A percentile compares a stretch with the other conserved stretches of the same genome.
Conservation (phyloP, 305 asterid species). For the Fraxinus platypoda region DNA sequence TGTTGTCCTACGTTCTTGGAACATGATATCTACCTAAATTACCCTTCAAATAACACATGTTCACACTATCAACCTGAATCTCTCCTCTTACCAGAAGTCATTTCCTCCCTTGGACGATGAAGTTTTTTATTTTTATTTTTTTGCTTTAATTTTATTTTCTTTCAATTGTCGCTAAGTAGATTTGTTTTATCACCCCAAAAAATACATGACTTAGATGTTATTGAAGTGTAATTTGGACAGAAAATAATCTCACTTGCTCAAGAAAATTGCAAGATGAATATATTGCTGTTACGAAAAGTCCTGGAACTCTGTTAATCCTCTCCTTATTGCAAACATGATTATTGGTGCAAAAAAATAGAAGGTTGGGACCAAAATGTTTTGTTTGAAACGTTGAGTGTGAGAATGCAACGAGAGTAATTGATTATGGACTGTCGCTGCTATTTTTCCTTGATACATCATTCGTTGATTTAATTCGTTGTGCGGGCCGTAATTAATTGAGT, state of each 20-base stretch:
- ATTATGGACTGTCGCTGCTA: too few relatives aligned
- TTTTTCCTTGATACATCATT: background rate
- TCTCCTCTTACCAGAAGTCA: background rate
- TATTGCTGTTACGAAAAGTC: too few relatives aligned
- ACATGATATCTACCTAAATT: too few relatives aligned
- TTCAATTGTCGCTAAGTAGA: too few relatives aligned
- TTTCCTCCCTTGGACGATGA: background rate
- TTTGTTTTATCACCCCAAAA: too few relatives aligned
- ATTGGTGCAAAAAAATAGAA: background rate
- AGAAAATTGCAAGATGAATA: too few relatives aligned
- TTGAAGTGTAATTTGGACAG: background rate
- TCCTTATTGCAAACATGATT: background rate
- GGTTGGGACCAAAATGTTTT: background rate
- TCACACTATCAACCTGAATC: background rate
- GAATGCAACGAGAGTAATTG: background rate
- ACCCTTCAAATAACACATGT: background rate
- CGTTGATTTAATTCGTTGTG: background rate
- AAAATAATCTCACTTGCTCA: background rate
- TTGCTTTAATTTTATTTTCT: background rate
- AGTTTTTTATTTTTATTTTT: too few relatives aligned
- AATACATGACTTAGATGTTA: background rate
- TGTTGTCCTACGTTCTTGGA: too few relatives aligned
- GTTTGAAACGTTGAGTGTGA: background rate
- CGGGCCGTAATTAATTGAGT: background rate
- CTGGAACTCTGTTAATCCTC: too few relatives aligned